These are phyloP conservation scores for Auxenochlorella protothecoides DNA, from an alignment of 139 green algal genomes.

Conservation along the genomic window DNA sequence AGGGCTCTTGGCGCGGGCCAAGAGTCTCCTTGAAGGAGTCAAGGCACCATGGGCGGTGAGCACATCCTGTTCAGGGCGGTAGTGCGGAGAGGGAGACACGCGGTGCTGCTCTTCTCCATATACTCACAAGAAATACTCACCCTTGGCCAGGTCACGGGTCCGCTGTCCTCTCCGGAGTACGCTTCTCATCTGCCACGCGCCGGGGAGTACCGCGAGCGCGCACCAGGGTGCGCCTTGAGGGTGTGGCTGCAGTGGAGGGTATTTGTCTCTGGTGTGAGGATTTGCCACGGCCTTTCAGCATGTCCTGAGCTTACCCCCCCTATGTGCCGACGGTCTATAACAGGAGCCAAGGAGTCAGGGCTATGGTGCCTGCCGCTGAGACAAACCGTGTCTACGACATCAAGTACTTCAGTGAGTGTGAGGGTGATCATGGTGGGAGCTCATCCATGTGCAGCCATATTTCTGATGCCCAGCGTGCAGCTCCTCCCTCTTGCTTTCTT, in stretches of 20 bases:
- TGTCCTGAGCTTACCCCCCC: not conserved
- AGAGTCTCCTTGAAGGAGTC: no score
- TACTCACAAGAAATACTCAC: no score
- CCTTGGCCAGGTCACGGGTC: no score
- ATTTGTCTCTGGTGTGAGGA: not conserved
- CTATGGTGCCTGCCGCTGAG: slow-evolving; percentile 46
- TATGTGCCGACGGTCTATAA: not conserved
- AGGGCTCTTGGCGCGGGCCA: no score
- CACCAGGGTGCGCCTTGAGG: not conserved
- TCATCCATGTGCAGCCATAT: not conserved
- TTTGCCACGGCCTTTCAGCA: not conserved
- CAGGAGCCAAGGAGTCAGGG: slow-evolving; percentile 50
- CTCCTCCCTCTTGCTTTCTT: not conserved
- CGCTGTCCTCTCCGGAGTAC: no score
- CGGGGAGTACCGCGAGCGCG: no score
- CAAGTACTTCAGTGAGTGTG: slow-evolving; percentile 51
- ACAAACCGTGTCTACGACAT: slow-evolving; percentile 59
- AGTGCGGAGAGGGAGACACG: no score
- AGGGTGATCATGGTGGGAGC: no score
- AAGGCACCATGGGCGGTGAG: no score
- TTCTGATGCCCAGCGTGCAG: not conserved
- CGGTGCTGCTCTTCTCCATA: no score
- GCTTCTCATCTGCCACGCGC: no score
- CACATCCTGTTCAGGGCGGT: no score
- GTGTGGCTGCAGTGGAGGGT: not conserved